Conservation (phyloP, 2,329 filamentous ascomycete genomes). For the Aureobasidium musti region DNA sequence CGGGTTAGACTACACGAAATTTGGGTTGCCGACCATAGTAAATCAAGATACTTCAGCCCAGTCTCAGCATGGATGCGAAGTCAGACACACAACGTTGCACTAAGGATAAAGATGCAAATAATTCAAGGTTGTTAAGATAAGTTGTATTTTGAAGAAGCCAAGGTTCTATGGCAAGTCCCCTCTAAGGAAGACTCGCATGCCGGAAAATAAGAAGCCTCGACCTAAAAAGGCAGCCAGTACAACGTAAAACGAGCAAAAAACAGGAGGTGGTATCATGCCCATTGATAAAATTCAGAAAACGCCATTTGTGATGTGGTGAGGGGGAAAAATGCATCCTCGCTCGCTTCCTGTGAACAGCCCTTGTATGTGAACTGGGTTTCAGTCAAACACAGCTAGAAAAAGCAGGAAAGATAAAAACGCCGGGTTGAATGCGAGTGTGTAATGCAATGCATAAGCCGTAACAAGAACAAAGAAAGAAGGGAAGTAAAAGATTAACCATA, state of each 20-base stretch:
- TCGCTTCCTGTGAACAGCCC: too few relatives aligned
- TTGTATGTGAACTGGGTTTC: too few relatives aligned
- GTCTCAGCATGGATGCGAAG: not conserved
- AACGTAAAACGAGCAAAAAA: not conserved
- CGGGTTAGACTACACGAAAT: too few relatives aligned
- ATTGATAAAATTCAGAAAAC: not conserved
- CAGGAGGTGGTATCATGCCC: constrained; percentile 20
- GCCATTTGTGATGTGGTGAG: not conserved
- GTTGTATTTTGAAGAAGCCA: not conserved
- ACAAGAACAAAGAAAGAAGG: not conserved
- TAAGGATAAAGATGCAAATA: not conserved
- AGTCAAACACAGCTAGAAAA: too few relatives aligned
- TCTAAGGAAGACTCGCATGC: constrained; percentile 6
- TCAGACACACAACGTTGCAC: too few relatives aligned
- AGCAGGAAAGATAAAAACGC: not conserved
- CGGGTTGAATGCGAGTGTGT: constrained; percentile 11
- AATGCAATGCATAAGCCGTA: constrained; percentile 13
- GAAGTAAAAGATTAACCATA: not conserved
- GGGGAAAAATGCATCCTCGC: not conserved
- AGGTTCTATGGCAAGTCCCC: constrained; percentile 7
- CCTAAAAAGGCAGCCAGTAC: not conserved
- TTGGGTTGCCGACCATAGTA: too few relatives aligned
- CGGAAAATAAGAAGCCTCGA: not conserved
- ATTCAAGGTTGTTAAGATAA: not conserved
- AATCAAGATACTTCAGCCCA: not conserved